Evolutionary conservation across 495 filamentous ascomycete species (phyloP).

Genomic region (Penicillium goetzii): DNA sequence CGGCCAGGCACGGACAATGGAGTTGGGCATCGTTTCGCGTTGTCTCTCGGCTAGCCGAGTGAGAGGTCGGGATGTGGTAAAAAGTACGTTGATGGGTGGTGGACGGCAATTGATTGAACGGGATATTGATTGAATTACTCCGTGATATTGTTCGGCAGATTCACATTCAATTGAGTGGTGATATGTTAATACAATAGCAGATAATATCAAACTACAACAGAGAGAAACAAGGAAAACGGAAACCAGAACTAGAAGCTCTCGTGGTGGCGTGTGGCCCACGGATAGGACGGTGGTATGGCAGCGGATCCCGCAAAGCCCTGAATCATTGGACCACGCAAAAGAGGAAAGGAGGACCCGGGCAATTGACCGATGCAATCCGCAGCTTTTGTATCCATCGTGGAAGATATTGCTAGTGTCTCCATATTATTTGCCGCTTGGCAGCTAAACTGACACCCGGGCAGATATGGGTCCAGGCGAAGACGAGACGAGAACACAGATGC

Average conservation of each 20-base stretch:
- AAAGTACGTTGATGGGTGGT: not conserved
- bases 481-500: not conserved
- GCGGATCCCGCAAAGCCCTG: slow-evolving; percentile 4
- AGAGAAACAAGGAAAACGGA: not conserved
- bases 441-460: not conserved
- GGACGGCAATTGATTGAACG: not conserved
- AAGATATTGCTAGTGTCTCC: slow-evolving; percentile 7
- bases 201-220: not conserved
- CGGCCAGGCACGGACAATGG: slow-evolving; percentile 3
- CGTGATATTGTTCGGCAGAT: not conserved
- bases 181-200: not conserved
- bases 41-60: slow-evolving; percentile 9
- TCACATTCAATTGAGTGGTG: not conserved
- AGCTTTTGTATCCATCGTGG: slow-evolving; percentile 4
- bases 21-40: not conserved
- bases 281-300: slow-evolving; percentile 6
- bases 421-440: slow-evolving; percentile 7
- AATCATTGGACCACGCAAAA: not conserved
- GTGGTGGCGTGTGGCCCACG: slow-evolving; percentile 3
- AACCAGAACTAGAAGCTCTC: not conserved
- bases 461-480: slow-evolving; percentile 11
- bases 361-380: slow-evolving; percentile 16
- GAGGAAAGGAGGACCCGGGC: not conserved
- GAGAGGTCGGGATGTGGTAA: not conserved
- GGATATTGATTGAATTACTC: not conserved